Percentiles rank a stretch among this genome's conserved stretches.
Evolutionary conservation across 768 basidiomycete genomes (phyloP).

Genomic region (Myochromella boudieri): DNA sequence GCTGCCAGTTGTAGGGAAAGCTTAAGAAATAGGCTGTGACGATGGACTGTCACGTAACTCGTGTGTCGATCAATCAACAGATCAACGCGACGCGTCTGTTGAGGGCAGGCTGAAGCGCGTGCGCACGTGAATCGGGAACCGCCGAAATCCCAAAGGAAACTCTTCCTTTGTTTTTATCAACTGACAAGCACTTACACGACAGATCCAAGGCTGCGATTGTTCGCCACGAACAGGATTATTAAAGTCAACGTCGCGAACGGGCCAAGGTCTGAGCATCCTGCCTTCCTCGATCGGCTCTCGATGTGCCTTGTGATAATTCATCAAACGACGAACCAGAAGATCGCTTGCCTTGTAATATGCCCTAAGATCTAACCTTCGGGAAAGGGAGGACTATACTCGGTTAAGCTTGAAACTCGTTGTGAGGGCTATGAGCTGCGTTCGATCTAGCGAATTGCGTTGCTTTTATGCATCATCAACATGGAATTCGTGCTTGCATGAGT

Average conservation of each 20-base stretch:
- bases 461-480: too few species aligned
- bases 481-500: background rate
- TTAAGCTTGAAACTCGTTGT: slow-evolving; percentile 24
- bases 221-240: slow-evolving; percentile 31
- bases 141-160: too few species aligned
- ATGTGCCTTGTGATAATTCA: slow-evolving; percentile 24
- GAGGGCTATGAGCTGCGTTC: slow-evolving; percentile 23
- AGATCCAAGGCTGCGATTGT: slow-evolving; percentile 44
- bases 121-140: too few species aligned
- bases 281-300: slow-evolving; percentile 29
- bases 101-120: slow-evolving; percentile 11
- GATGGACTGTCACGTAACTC: background rate
- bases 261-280: slow-evolving; percentile 38
- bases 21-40: too few species aligned
- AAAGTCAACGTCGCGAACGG: slow-evolving; percentile 29
- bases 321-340: slow-evolving; percentile 31
- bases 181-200: too few species aligned
- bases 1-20: too few species aligned
- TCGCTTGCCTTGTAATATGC: slow-evolving; percentile 7
- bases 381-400: slow-evolving; percentile 6
- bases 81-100: slow-evolving; percentile 17
- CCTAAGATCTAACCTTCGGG: slow-evolving; percentile 18
- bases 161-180: too few species aligned
- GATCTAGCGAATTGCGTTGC: too few species aligned
- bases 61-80: slow-evolving; percentile 10